Evolutionary conservation across 352 stramenopile species (phyloP).

Genomic region (Phytopythium boreale): DNA sequence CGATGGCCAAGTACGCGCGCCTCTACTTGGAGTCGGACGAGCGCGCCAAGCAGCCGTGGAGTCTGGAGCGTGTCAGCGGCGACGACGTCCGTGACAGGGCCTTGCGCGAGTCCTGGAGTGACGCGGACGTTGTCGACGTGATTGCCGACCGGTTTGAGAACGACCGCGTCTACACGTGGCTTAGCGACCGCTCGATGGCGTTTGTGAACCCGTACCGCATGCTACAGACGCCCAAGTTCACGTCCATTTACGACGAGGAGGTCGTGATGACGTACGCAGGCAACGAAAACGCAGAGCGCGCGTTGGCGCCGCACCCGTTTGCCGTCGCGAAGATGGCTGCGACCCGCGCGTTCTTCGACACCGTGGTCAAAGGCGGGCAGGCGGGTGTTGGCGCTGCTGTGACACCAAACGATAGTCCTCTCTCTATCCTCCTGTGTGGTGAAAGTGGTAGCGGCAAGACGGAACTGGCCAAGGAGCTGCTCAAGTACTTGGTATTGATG

Average conservation of each 20-base stretch:
- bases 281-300: constrained; percentile 32
- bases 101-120: not conserved
- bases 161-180: constrained; percentile 60
- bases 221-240: constrained; percentile 69
- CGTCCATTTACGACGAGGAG: constrained; percentile 82
- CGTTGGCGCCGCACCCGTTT: constrained; percentile 65
- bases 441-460: constrained; percentile 79
- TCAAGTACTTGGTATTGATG: constrained; percentile 73
- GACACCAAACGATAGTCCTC: not conserved
- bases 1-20: constrained; percentile 76
- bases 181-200: constrained; percentile 60
- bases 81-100: constrained; percentile 36
- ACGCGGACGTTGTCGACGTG: constrained; percentile 12
- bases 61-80: constrained; percentile 30
- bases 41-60: constrained; percentile 54
- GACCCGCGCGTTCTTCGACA: not conserved
- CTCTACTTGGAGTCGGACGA: constrained; percentile 68
- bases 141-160: constrained; percentile 37
- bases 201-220: constrained; percentile 73
- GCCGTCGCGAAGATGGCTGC: constrained; percentile 47
- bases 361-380: not conserved
- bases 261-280: constrained; percentile 63
- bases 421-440: constrained; percentile 50
- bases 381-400: no score
- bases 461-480: constrained; percentile 69